phyloP scores from a whole-genome alignment of 805 yeast species.

The Grigorovia yakushimaensis region DNA sequence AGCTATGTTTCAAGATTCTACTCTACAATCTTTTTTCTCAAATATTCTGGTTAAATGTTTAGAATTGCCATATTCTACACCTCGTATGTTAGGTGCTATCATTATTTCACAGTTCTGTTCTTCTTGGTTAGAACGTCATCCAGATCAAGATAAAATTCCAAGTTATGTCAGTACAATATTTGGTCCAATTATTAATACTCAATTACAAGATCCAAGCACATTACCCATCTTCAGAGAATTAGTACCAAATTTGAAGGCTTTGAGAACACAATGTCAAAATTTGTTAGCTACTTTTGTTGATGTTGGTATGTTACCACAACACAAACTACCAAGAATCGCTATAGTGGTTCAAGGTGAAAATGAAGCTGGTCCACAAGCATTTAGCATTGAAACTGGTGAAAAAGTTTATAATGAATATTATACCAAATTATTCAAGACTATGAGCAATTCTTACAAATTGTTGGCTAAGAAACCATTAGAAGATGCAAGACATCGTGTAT shows the following conservation, averaged over 20 bases:
- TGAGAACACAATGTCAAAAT: conserved; percentile 81
- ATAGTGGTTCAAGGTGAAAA: conserved; percentile 88
- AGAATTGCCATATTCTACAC: conserved; percentile 64
- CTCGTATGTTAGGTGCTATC: conserved; percentile 60
- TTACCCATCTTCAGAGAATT: conserved; percentile 61
- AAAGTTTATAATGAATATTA: conserved; percentile 54
- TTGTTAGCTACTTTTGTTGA: conserved; percentile 69
- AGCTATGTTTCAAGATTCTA: conserved; percentile 37
- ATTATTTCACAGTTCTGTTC: conserved; percentile 60
- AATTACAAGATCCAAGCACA: conserved; percentile 25
- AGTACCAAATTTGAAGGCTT: conserved; percentile 74
- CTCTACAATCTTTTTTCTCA: conserved; percentile 33
- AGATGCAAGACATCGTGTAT: conserved; percentile 64
- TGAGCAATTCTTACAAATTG: conserved; percentile 64
- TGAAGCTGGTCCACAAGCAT: conserved; percentile 91
- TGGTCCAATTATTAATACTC: conserved; percentile 32
- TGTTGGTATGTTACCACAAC: conserved; percentile 60
- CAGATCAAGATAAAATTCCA: conserved; percentile 14
- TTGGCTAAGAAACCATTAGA: conserved; percentile 62
- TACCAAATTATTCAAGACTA: conserved; percentile 48
- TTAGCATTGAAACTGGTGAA: conserved; percentile 69
- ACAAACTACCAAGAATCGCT: conserved; percentile 72
- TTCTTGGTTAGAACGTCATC: conserved; percentile 12
- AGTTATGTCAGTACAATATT: conserved; percentile 24
- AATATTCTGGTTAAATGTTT: conserved; percentile 34